phyloP scores from a whole-genome alignment of 1,284 basidiomycete species.

The Ceratobasidium sp. region DNA sequence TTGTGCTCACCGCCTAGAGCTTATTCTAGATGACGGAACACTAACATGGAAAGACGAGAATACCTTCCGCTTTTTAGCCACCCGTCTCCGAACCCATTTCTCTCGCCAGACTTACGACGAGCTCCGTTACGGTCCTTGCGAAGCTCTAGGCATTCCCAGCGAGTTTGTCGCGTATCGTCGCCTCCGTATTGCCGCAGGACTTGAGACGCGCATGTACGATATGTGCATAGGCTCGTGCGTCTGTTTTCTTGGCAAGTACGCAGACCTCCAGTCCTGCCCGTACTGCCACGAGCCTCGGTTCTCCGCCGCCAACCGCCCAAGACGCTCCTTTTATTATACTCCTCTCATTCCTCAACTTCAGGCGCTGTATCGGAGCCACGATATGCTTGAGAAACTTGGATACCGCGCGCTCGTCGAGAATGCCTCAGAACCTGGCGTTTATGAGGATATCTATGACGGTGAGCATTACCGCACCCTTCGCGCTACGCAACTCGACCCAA shows the following conservation, averaged over 20 bases:
- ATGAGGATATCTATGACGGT: constrained; percentile 51
- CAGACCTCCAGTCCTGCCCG: constrained; percentile 26
- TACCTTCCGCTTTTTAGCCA: not conserved
- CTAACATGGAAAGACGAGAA: constrained; percentile 12
- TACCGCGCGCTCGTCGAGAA: constrained; percentile 52
- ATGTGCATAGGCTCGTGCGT: constrained; percentile 46
- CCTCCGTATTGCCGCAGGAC: constrained; percentile 44
- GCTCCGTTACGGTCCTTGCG: not conserved
- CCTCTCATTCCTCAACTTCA: constrained; percentile 45
- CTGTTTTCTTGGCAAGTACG: constrained; percentile 42
- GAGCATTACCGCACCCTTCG: constrained; percentile 24
- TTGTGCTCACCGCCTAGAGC: not conserved
- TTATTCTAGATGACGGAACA: not conserved
- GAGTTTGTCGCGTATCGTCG: constrained; percentile 19
- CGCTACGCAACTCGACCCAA: constrained; percentile 14
- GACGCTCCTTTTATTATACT: constrained; percentile 42
- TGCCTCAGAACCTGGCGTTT: constrained; percentile 34
- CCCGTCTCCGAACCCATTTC: constrained; percentile 16
- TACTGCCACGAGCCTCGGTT: constrained; percentile 46
- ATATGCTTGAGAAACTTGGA: constrained; percentile 49
- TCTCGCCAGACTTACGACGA: not conserved
- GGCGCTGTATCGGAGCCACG: constrained; percentile 42
- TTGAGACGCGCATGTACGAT: constrained; percentile 37
- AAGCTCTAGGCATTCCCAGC: not conserved
- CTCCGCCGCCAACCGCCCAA: too few species aligned